These are phyloP conservation scores for Podospora pseudocomata DNA, from an alignment of 495 filamentous ascomycete genomes.

Conservation along the genomic window DNA sequence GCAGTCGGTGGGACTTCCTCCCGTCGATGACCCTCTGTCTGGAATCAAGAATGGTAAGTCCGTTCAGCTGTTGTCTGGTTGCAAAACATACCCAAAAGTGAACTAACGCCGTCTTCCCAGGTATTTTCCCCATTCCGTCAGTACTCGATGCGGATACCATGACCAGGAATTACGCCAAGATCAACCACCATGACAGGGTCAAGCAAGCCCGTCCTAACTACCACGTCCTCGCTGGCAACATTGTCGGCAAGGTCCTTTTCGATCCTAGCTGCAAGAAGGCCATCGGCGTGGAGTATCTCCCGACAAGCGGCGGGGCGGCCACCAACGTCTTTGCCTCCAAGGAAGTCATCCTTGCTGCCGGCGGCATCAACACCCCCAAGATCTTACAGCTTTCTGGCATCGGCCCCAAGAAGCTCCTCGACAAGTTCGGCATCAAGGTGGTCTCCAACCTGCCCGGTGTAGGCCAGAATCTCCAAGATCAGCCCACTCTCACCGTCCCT, in stretches of 20 bases:
- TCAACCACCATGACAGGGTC: slow-evolving; percentile 38
- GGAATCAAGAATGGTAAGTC: slow-evolving; percentile 18
- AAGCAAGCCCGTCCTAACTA: slow-evolving; percentile 42
- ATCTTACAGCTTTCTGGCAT: slow-evolving; percentile 70
- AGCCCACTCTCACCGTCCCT: slow-evolving; percentile 31
- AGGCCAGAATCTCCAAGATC: slow-evolving; percentile 62
- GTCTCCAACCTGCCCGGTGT: slow-evolving; percentile 70
- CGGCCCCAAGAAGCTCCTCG: slow-evolving; percentile 64
- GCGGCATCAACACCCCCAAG: slow-evolving; percentile 56
- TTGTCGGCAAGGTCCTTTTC: slow-evolving; percentile 47
- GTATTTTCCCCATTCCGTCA: slow-evolving; percentile 38
- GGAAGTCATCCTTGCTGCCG: slow-evolving; percentile 57
- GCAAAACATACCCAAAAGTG: background rate
- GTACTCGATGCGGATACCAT: slow-evolving; percentile 39
- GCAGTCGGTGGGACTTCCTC: slow-evolving; percentile 27
- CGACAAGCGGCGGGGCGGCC: slow-evolving; percentile 19
- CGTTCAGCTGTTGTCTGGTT: background rate
- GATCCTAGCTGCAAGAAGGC: slow-evolving; percentile 28
- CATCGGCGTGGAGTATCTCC: slow-evolving; percentile 28
- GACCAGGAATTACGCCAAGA: slow-evolving; percentile 36
- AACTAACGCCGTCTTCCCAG: background rate
- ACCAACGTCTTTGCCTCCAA: slow-evolving; percentile 35
- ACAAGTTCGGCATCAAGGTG: slow-evolving; percentile 61
- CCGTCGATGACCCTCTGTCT: slow-evolving; percentile 36
- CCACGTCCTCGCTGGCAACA: slow-evolving; percentile 40